phyloP scores from a whole-genome alignment of 306 rosid genomes.

The Alnus rubra region DNA sequence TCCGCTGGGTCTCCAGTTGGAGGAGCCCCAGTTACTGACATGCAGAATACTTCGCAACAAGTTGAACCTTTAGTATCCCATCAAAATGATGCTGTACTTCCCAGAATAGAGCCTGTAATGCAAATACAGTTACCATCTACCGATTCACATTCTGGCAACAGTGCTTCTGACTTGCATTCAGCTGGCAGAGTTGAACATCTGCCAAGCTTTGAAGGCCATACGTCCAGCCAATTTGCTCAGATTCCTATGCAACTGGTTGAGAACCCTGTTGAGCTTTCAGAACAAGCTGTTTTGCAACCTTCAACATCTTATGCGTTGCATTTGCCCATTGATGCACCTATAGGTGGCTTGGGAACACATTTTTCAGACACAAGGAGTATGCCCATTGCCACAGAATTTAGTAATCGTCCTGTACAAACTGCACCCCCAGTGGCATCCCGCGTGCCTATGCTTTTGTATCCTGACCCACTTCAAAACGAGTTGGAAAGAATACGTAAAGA shows the following conservation, averaged over 20 bases:
- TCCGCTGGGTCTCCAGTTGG: slow-evolving; percentile 21
- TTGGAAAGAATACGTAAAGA: slow-evolving; percentile 52
- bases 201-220: slow-evolving; percentile 17
- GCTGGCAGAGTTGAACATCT: slow-evolving; percentile 29
- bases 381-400: slow-evolving; percentile 35
- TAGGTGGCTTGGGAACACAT: slow-evolving; percentile 22
- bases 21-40: slow-evolving; percentile 24
- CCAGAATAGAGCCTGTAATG: slow-evolving; percentile 33
- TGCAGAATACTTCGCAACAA: slow-evolving; percentile 22
- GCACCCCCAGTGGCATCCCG: slow-evolving; percentile 34
- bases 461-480: slow-evolving; percentile 67
- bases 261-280: slow-evolving; percentile 17
- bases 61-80: slow-evolving; percentile 26
- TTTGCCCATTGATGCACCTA: slow-evolving; percentile 27
- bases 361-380: slow-evolving; percentile 37
- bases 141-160: slow-evolving; percentile 31
- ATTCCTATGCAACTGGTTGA: slow-evolving; percentile 24
- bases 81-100: slow-evolving; percentile 14
- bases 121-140: slow-evolving; percentile 31
- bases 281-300: slow-evolving; percentile 24
- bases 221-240: slow-evolving; percentile 24
- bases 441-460: slow-evolving; percentile 17
- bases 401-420: slow-evolving; percentile 44
- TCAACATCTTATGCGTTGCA: slow-evolving; percentile 19
- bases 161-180: slow-evolving; percentile 17